Percentiles rank a stretch among this genome's conserved stretches.
Conservation (phyloP, 176 grass and related monocot genomes). For the Carex kokanica region DNA sequence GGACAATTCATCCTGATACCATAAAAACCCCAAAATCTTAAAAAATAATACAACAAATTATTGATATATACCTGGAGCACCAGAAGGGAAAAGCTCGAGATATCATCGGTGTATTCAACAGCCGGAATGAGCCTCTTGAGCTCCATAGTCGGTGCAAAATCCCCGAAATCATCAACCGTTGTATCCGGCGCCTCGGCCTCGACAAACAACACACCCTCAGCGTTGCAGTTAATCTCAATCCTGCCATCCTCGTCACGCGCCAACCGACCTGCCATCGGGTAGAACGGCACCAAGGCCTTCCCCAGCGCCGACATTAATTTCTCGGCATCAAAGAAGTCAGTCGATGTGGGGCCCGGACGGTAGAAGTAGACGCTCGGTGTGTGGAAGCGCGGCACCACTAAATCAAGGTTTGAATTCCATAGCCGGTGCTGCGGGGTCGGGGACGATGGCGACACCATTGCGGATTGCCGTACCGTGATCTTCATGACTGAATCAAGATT, state of each 20-base stretch:
- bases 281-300: slow-evolving; percentile 63
- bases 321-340: slow-evolving; percentile 55
- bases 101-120: slow-evolving; percentile 72
- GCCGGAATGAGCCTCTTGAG: slow-evolving; percentile 68
- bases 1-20: background rate
- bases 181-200: slow-evolving; percentile 52
- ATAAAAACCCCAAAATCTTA: background rate
- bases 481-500: slow-evolving; percentile 20
- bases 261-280: slow-evolving; percentile 79
- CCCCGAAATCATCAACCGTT: slow-evolving; percentile 55
- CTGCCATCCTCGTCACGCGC: slow-evolving; percentile 68
- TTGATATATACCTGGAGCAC: slow-evolving; percentile 60
- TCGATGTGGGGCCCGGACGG: slow-evolving; percentile 6
- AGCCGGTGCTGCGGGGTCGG: slow-evolving; percentile 48
- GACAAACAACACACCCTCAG: slow-evolving; percentile 75
- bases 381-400: slow-evolving; percentile 80
- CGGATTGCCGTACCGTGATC: slow-evolving; percentile 50
- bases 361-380: slow-evolving; percentile 93
- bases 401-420: slow-evolving; percentile 85
- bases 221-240: slow-evolving; percentile 77
- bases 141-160: slow-evolving; percentile 89
- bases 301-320: slow-evolving; percentile 51
- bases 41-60: slow-evolving; percentile 19
- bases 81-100: slow-evolving; percentile 67
- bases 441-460: slow-evolving; percentile 62